These are phyloP conservation scores for Rubus idaeus DNA, from an alignment of 306 rosid genomes.

Conservation along the genomic window DNA sequence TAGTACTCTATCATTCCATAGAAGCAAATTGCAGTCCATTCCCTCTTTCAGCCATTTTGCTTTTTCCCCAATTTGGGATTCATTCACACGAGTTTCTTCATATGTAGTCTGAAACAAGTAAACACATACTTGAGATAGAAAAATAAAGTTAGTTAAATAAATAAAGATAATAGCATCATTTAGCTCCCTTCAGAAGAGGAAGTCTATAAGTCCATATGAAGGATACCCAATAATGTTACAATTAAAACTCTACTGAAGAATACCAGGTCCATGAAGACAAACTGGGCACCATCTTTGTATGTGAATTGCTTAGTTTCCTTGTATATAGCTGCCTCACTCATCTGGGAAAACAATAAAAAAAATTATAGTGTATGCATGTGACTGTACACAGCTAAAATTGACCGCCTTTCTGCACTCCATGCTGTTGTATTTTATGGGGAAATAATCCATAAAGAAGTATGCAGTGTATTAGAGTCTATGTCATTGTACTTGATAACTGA, in stretches of 20 bases:
- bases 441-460: not conserved
- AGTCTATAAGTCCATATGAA: not conserved
- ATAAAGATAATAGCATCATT: conserved; percentile 5
- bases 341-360: conserved; percentile 44
- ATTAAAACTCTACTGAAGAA: conserved; percentile 20
- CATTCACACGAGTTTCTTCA: conserved; percentile 80
- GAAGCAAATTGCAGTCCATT: conserved; percentile 84
- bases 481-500: not conserved
- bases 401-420: not conserved
- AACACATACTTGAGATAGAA: conserved; percentile 3
- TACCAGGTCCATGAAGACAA: conserved; percentile 98
- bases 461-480: not conserved
- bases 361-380: conserved; percentile 5
- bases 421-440: not conserved
- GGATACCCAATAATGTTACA: not conserved
- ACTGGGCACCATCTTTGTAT: conserved; percentile 89
- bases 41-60: conserved; percentile 95
- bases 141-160: conserved; percentile 11
- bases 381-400: not conserved
- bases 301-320: conserved; percentile 97
- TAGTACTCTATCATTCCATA: conserved; percentile 87
- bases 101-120: conserved; percentile 51
- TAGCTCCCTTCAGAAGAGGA: conserved; percentile 29
- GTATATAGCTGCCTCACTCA: conserved; percentile 63
- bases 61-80: conserved; percentile 63